Percentiles rank a stretch among this genome's conserved stretches.
These are phyloP conservation scores for Penicillium palitans DNA, from an alignment of 2,329 filamentous ascomycete species.

Conservation along the genomic window DNA sequence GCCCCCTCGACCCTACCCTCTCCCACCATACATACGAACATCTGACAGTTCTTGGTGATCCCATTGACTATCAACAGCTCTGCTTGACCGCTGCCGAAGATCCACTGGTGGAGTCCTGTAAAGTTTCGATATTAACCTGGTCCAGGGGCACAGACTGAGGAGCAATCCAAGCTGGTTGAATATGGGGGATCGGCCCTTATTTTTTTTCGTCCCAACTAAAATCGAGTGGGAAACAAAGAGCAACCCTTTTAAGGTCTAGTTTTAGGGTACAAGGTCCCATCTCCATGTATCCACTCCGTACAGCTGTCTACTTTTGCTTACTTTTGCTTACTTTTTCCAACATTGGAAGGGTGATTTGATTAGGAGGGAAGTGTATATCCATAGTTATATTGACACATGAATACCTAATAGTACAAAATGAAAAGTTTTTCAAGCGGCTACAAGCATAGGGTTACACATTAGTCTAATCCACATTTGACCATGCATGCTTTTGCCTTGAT, in stretches of 20 bases:
- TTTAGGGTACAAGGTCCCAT: neutral
- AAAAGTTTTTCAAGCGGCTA: slow-evolving; percentile 16
- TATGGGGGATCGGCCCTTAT: slow-evolving; percentile 21
- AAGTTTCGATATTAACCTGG: slow-evolving; percentile 7
- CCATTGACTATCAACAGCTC: neutral
- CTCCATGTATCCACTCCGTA: neutral
- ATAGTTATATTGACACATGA: neutral
- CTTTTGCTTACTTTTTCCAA: neutral
- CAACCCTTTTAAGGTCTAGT: slow-evolving; percentile 1
- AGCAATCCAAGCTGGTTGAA: slow-evolving; percentile 23
- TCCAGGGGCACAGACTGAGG: slow-evolving; percentile 25
- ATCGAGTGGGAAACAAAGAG: slow-evolving; percentile 3
- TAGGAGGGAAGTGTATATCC: neutral
- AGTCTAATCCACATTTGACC: slow-evolving; percentile 33
- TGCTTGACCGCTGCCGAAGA: slow-evolving; percentile 16
- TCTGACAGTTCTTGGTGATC: slow-evolving; percentile 8
- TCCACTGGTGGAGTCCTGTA: slow-evolving; percentile 17
- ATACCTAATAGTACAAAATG: neutral
- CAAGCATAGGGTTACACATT: slow-evolving; percentile 18
- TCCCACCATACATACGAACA: neutral
- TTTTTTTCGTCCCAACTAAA: slow-evolving; percentile 15
- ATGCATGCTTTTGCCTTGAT: slow-evolving; percentile 33
- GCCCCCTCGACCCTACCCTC: neutral
- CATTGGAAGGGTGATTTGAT: neutral
- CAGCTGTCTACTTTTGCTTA: neutral